Conservation (phyloP, 2,329 filamentous ascomycete species). For the Geoglossum cookeanum region DNA sequence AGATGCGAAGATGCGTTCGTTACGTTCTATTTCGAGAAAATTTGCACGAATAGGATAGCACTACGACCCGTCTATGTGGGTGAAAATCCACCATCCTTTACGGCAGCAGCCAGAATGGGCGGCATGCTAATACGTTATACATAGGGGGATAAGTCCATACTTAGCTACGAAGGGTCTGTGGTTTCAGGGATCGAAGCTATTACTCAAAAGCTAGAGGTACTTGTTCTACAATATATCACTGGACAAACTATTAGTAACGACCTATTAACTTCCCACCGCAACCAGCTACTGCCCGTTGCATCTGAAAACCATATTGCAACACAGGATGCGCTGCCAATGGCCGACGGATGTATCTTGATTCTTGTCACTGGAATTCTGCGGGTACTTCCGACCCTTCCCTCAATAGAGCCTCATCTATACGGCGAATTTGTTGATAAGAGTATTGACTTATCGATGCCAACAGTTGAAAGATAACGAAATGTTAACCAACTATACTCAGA, state of each 20-base stretch:
- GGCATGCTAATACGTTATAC: neutral
- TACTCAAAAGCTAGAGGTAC: neutral
- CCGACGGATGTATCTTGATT: constrained; percentile 56
- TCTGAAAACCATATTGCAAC: constrained; percentile 62
- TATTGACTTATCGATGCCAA: constrained; percentile 6
- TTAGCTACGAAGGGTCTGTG: constrained; percentile 70
- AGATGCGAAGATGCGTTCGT: constrained; percentile 61
- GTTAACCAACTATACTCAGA: constrained; percentile 81
- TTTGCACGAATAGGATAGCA: constrained; percentile 49
- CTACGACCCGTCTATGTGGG: constrained; percentile 74
- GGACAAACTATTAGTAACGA: neutral
- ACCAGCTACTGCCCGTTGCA: constrained; percentile 56
- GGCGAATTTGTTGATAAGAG: neutral
- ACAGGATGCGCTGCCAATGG: constrained; percentile 65
- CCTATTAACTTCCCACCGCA: constrained; percentile 6
- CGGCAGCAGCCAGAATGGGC: neutral
- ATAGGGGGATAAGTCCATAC: constrained; percentile 69
- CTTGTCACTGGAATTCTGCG: constrained; percentile 72
- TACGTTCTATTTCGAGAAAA: constrained; percentile 75
- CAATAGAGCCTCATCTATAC: neutral
- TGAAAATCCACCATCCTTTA: constrained; percentile 4
- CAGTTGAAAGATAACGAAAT: constrained; percentile 72
- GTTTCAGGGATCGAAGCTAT: constrained; percentile 47
- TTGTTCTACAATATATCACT: neutral
- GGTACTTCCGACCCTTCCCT: constrained; percentile 31